Conservation (phyloP, 169 alveolate genomes). For the Plasmodium knowlesi region DNA sequence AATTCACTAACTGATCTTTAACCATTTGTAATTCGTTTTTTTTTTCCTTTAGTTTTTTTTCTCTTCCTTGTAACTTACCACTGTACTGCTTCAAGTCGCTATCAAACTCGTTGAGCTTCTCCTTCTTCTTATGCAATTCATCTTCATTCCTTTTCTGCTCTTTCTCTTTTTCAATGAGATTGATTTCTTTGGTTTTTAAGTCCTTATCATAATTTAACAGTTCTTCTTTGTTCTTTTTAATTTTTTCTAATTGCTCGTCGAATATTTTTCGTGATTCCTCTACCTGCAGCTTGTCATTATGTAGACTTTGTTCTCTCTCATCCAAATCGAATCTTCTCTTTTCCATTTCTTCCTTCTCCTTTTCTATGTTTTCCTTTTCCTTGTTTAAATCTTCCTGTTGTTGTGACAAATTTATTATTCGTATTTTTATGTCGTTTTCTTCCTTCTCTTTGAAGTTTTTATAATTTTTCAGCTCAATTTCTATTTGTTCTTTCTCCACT, state of each 20-base stretch:
- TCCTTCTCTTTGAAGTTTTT: constrained; percentile 69
- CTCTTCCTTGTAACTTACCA: constrained; percentile 62
- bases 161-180: constrained; percentile 52
- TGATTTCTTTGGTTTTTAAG: constrained; percentile 46
- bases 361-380: constrained; percentile 56
- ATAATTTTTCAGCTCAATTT: constrained; percentile 70
- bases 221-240: constrained; percentile 70
- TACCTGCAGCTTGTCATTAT: constrained; percentile 63
- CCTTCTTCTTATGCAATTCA: constrained; percentile 67
- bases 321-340: constrained; percentile 54
- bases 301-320: constrained; percentile 35
- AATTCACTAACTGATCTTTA: constrained; percentile 59
- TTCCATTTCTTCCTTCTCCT: constrained; percentile 68
- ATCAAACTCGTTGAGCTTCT: constrained; percentile 29
- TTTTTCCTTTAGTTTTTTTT: constrained; percentile 65
- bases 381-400: constrained; percentile 70
- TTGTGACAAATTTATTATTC: constrained; percentile 67
- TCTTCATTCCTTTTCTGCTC: constrained; percentile 41
- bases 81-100: constrained; percentile 42
- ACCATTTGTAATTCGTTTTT: constrained; percentile 68
- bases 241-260: constrained; percentile 67
- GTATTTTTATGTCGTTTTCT: constrained; percentile 68
- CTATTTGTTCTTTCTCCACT: constrained; percentile 74
- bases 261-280: constrained; percentile 72
- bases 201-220: constrained; percentile 51